Percentiles rank a stretch among this genome's conserved stretches.
phyloP scores from a whole-genome alignment of 176 grass and related monocot genomes.

The sorghum (Sorghum bicolor) region Sorghum_bicolor_NCBIv3 NC_012870.2:70310001-70310500 shows the following conservation, averaged over 20 bases:
- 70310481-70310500: conserved; percentile 65
- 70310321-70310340: no score
- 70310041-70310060: conserved; percentile 26
- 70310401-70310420: conserved; percentile 69
- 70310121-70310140: no score
- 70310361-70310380: conserved; percentile 72
- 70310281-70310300: conserved; percentile 24
- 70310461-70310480: conserved; percentile 58
- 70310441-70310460: conserved; percentile 67
- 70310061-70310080: not conserved
- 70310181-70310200: conserved; percentile 46
- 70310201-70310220: conserved; percentile 49
- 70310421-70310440: conserved; percentile 68
- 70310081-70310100: no score
- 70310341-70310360: not conserved
- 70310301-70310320: no score
- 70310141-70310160: conserved; percentile 21
- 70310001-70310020: conserved; percentile 40
- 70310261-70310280: conserved; percentile 69
- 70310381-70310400: conserved; percentile 44
- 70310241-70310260: conserved; percentile 74
- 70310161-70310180: conserved; percentile 70
- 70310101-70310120: no score
- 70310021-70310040: conserved; percentile 52
- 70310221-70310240: conserved; percentile 63